Conservation (phyloP, 2,329 filamentous ascomycete genomes). For the Thelonectria discophora region DNA sequence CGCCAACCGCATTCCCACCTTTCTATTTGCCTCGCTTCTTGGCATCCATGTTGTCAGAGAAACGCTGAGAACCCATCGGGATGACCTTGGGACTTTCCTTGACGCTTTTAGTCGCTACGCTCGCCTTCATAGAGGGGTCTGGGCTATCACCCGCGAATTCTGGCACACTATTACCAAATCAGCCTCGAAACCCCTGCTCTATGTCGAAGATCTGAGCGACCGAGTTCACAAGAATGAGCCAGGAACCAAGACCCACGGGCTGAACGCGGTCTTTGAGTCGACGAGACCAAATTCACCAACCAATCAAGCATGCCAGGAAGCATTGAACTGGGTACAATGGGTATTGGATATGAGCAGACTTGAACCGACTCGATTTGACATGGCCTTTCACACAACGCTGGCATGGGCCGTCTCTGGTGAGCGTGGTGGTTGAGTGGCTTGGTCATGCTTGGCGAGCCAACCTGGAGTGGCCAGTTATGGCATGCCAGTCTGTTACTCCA, state of each 20-base stretch:
- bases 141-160: not conserved
- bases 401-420: not conserved
- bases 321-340: not conserved
- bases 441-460: not conserved
- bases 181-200: not conserved
- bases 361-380: not conserved
- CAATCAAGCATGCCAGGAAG: not conserved
- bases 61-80: not conserved
- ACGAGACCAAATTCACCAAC: not conserved
- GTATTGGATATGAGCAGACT: not conserved
- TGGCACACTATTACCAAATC: not conserved
- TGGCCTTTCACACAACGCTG: not conserved
- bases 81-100: not conserved
- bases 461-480: not conserved
- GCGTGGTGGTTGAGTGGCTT: not conserved
- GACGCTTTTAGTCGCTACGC: not conserved
- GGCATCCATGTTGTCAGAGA: conserved; percentile 5
- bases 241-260: not conserved
- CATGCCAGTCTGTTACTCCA: no score
- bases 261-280: not conserved
- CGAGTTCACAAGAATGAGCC: not conserved
- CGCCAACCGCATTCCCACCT: not conserved
- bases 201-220: not conserved
- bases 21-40: conserved; percentile 1
- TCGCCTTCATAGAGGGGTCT: not conserved